Base-by-base conservation (phyloP, 2,329 filamentous ascomycete genomes). In the Fusarium fujikuroi region DNA sequence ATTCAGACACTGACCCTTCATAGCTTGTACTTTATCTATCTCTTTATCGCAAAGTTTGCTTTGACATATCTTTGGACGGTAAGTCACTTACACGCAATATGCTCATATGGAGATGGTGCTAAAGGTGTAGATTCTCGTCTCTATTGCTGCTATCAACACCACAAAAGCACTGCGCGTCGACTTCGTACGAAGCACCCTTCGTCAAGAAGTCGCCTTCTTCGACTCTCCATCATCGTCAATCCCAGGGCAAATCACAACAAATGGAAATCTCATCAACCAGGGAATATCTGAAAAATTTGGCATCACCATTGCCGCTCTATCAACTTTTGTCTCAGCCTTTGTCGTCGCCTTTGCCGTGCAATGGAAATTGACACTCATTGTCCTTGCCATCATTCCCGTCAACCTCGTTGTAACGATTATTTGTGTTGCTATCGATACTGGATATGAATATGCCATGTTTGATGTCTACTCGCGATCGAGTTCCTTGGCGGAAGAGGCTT, bases 151-250 rank as follows among this genome's bases (percentile, higher is more conserved):
- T n/a, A 81, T 83, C 60, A 78, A 81, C 36, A 80, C 80, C 2
- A 83, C 80, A 53, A 83, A 80, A 61, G 61, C 72, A 30, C 76
- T 84, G 6, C 82, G 83, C 23, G 78, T 83, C 60, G 79, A 81
- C 68, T 84, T 83, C 66, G 78, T 84, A 5, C 76, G 77, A n/a
- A 78, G 79, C 28, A 80, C 79, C 2, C 78, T 84, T 5, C 79
- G 87, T 4, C 87, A 90, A 72, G 87, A 90, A 60, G 83, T 90
- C 6, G 83, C 84, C 69, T 88, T 87, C 74, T 90, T 89, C 67
- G 89, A 91, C 75, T 78, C 80, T 23, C 79, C 81, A 7, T 81
- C 81, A 9, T 84, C 83, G 1, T 87, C 85, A 7, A 78, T 86
- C 14, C 82, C 85, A 0, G 81, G 83, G 5, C 83, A 86, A 63